Conservation (phyloP, 164 flowering plant species). For the Dillenia turbinata region DNA sequence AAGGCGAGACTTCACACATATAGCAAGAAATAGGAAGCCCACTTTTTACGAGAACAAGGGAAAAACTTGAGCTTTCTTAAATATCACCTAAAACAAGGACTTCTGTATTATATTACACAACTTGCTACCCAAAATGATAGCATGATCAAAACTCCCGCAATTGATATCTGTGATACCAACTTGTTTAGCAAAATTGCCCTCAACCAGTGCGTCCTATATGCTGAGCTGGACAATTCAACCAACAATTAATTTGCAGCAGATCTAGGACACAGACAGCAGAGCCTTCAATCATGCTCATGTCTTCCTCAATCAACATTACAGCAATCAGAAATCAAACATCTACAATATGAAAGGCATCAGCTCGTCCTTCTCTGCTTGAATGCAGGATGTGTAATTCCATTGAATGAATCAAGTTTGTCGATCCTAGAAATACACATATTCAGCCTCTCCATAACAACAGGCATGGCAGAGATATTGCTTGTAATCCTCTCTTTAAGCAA, state of each 20-base stretch:
- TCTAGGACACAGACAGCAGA: neutral
- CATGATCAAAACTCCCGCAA: constrained; percentile 1
- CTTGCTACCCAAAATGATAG: constrained; percentile 1
- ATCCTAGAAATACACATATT: constrained; percentile 53
- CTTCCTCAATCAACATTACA: neutral
- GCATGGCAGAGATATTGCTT: constrained; percentile 45
- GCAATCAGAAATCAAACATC: neutral
- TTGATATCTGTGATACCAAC: neutral
- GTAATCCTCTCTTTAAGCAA: constrained; percentile 50
- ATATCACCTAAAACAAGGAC: too few species aligned
- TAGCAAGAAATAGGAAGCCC: neutral
- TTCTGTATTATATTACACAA: constrained; percentile 1
- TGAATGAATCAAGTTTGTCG: constrained; percentile 42
- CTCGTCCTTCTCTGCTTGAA: constrained; percentile 51
- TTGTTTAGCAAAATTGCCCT: neutral
- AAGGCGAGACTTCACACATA: neutral
- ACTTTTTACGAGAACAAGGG: neutral
- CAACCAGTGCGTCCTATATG: too few species aligned
- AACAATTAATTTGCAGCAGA: neutral
- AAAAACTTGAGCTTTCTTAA: neutral
- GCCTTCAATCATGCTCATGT: neutral
- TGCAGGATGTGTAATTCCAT: constrained; percentile 45
- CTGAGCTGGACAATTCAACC: neutral
- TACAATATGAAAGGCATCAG: constrained; percentile 11
- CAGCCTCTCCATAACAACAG: constrained; percentile 49